Percentiles rank a stretch among this genome's conserved stretches.
These are phyloP conservation scores for Xylaria sp. DNA, from an alignment of 495 filamentous ascomycete species.

Conservation along the genomic window DNA sequence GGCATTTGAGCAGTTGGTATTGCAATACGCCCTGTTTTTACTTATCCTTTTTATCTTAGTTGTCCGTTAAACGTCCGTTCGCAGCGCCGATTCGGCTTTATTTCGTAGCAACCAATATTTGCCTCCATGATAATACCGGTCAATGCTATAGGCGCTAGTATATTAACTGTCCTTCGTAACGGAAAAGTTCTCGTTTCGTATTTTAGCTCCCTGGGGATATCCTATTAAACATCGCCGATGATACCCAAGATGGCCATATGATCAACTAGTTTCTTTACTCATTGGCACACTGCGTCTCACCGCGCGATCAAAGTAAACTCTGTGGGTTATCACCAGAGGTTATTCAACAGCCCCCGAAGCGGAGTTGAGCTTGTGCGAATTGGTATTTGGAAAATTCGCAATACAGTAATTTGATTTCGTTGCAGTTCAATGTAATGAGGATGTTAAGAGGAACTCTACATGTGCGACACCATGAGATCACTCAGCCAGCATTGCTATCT, in stretches of 20 bases:
- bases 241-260: background rate
- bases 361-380: background rate
- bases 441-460: background rate
- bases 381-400: conserved; percentile 12
- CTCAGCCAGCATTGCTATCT: background rate
- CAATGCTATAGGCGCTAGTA: background rate
- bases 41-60: background rate
- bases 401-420: background rate
- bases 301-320: background rate
- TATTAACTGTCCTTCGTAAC: background rate
- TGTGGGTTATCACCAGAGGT: background rate
- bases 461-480: background rate
- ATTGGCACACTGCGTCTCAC: background rate
- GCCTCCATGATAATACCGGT: background rate
- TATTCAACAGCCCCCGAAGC: background rate
- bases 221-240: background rate
- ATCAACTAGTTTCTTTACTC: background rate
- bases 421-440: background rate
- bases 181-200: background rate
- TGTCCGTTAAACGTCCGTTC: background rate
- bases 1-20: background rate
- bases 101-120: background rate
- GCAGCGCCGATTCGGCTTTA: background rate
- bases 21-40: background rate
- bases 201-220: background rate